Evolutionary conservation across 192 early-diverging fungal genomes (phyloP).

Genomic region (Phlyctochytrium bullatum): DNA sequence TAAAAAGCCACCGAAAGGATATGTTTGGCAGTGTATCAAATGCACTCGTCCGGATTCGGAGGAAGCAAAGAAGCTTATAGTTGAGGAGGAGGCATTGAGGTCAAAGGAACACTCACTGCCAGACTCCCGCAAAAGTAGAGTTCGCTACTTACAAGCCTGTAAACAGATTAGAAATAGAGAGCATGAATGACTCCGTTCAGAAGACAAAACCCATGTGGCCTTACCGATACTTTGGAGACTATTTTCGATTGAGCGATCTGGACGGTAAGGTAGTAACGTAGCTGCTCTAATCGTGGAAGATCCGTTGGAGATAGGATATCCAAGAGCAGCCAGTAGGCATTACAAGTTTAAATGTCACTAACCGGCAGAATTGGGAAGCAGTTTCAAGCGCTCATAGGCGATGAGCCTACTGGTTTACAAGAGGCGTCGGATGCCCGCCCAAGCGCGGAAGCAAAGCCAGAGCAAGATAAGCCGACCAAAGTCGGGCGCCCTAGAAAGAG

Average conservation of each 20-base stretch:
- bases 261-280: slow-evolving; percentile 34
- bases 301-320: slow-evolving; percentile 65
- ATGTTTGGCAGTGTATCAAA: slow-evolving; percentile 80
- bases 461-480: background rate
- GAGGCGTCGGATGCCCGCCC: background rate
- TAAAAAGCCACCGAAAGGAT: slow-evolving; percentile 78
- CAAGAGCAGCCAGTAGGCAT: slow-evolving; percentile 75
- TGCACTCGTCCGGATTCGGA: slow-evolving; percentile 48
- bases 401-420: slow-evolving; percentile 21
- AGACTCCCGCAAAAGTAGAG: too few relatives aligned
- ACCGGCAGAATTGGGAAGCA: slow-evolving; percentile 78
- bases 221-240: slow-evolving; percentile 84
- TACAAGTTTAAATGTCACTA: too few relatives aligned
- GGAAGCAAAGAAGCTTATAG: slow-evolving; percentile 29
- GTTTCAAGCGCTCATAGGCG: slow-evolving; percentile 76
- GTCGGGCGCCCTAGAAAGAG: background rate
- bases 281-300: slow-evolving; percentile 2
- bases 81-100: slow-evolving; percentile 27
- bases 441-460: background rate
- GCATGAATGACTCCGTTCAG: background rate
- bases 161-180: too few relatives aligned
- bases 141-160: too few relatives aligned
- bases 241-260: slow-evolving; percentile 71
- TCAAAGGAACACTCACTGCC: too few relatives aligned
- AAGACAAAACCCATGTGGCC: slow-evolving; percentile 74